phyloP scores from a whole-genome alignment of 345 rosid species.

The Iberis pinnata region DNA sequence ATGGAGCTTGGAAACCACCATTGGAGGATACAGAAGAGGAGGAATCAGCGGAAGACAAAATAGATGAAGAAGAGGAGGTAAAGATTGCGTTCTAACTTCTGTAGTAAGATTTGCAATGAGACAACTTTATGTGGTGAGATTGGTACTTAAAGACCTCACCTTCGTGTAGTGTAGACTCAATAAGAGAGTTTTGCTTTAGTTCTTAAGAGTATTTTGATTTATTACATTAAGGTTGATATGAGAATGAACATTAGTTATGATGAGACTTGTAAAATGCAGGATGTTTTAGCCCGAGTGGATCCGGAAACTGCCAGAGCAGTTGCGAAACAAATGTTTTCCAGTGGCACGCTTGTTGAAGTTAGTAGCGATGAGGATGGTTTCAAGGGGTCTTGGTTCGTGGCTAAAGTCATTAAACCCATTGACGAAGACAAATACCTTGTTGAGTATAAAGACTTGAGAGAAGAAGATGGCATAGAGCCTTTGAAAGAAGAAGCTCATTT shows the following conservation, averaged over 20 bases:
- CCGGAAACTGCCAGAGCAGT: constrained; percentile 14
- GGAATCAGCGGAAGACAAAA: constrained; percentile 19
- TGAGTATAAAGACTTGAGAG: constrained; percentile 44
- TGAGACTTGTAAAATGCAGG: constrained; percentile 14
- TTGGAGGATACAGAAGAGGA: too few relatives aligned
- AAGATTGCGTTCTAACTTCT: constrained; percentile 3
- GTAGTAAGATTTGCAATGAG: neutral
- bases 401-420: constrained; percentile 35
- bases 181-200: neutral
- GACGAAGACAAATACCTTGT: constrained; percentile 35
- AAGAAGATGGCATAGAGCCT: constrained; percentile 40
- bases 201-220: constrained; percentile 6
- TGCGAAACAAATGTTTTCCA: constrained; percentile 18
- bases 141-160: too few relatives aligned
- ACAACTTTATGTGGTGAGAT: too few relatives aligned
- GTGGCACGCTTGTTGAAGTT: constrained; percentile 44
- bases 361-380: constrained; percentile 59
- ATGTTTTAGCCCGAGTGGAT: constrained; percentile 11
- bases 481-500: constrained; percentile 40
- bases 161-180: too few relatives aligned
- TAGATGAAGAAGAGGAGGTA: constrained; percentile 27
- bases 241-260: too few relatives aligned
- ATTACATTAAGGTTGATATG: too few relatives aligned
- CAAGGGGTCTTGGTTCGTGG: constrained; percentile 61
- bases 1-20: constrained; percentile 62